phyloP scores from a whole-genome alignment of 2,329 filamentous ascomycete genomes.

The Cladorrhinum sp. region DNA sequence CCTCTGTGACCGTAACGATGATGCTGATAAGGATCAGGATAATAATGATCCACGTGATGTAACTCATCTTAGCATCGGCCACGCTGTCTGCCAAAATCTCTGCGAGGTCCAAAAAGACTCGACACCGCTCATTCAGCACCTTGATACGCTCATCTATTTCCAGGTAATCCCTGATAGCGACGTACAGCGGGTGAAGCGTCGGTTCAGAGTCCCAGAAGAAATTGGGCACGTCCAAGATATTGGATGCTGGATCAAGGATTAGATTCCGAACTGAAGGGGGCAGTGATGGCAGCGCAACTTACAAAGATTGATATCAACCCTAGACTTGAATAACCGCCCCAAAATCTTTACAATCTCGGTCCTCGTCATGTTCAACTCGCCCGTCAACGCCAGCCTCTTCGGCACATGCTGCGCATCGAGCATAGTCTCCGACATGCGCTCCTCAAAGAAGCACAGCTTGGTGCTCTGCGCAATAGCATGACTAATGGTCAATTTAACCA shows the following conservation, averaged over 20 bases:
- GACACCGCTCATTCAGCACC: constrained; percentile 93
- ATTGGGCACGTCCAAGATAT: constrained; percentile 92
- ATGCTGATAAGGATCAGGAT: constrained; percentile 89
- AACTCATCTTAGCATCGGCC: constrained; percentile 91
- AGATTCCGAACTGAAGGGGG: too few species aligned
- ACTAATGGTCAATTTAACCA: constrained; percentile 97
- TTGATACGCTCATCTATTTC: constrained; percentile 96
- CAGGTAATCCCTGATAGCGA: constrained; percentile 91
- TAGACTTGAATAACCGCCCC: constrained; percentile 84
- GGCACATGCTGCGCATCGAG: constrained; percentile 87
- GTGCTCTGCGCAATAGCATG: constrained; percentile 97
- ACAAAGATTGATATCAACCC: constrained; percentile 98
- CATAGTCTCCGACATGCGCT: constrained; percentile 94
- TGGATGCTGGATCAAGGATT: constrained; percentile 63
- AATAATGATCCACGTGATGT: constrained; percentile 98
- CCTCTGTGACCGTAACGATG: constrained; percentile 84
- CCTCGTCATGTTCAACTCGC: constrained; percentile 84
- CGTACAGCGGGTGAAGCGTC: constrained; percentile 89
- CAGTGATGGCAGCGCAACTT: too few species aligned
- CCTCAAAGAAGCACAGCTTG: constrained; percentile 93
- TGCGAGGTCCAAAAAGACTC: constrained; percentile 92
- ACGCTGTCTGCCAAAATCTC: constrained; percentile 92
- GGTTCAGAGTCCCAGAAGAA: constrained; percentile 99
- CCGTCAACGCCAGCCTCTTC: constrained; percentile 81
- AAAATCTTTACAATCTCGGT: constrained; percentile 91